Percentiles rank a stretch among this genome's conserved stretches.
Evolutionary conservation across 2,329 filamentous ascomycete species (phyloP).

Genomic region (Akanthomyces uredinophilus): DNA sequence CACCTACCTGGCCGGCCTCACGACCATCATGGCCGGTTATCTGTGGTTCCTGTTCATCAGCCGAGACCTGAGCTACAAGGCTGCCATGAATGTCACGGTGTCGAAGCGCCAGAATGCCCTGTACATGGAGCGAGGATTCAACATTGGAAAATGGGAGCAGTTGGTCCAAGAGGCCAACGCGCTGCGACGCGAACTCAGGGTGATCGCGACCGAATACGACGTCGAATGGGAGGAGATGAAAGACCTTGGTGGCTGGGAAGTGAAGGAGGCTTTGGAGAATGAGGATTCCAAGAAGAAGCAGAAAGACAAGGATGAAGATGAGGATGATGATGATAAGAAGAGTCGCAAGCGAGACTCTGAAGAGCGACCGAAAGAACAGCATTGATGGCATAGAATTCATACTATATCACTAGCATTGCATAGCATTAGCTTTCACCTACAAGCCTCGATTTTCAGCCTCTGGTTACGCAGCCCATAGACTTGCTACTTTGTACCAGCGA

Average conservation of each 20-base stretch:
- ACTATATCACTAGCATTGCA: slow-evolving; percentile 5
- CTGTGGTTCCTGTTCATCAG: slow-evolving; percentile 94
- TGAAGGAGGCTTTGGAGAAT: slow-evolving; percentile 51
- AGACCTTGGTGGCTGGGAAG: slow-evolving; percentile 66
- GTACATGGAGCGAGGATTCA: slow-evolving; percentile 71
- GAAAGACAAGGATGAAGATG: slow-evolving; percentile 33
- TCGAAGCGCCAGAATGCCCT: slow-evolving; percentile 69
- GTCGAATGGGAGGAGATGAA: slow-evolving; percentile 79
- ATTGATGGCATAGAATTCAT: not conserved
- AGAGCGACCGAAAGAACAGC: slow-evolving; percentile 16
- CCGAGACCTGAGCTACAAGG: slow-evolving; percentile 79
- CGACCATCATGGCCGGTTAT: slow-evolving; percentile 83
- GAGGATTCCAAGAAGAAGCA: slow-evolving; percentile 39
- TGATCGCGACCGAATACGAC: slow-evolving; percentile 79
- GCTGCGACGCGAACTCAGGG: slow-evolving; percentile 72
- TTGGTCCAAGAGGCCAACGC: slow-evolving; percentile 75
- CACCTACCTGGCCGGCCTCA: slow-evolving; percentile 82
- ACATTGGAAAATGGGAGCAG: slow-evolving; percentile 70
- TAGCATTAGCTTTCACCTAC: not conserved
- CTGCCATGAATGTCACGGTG: slow-evolving; percentile 82
- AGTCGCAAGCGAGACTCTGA: slow-evolving; percentile 27
- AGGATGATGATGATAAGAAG: slow-evolving; percentile 34
- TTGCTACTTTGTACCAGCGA: not conserved
- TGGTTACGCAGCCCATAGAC: not conserved
- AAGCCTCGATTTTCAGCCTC: not conserved